Percentiles rank a stretch among this genome's conserved stretches.
Evolutionary conservation across 2,329 filamentous ascomycete genomes (phyloP).

Genomic region (Trichoderma guizhouense): DNA sequence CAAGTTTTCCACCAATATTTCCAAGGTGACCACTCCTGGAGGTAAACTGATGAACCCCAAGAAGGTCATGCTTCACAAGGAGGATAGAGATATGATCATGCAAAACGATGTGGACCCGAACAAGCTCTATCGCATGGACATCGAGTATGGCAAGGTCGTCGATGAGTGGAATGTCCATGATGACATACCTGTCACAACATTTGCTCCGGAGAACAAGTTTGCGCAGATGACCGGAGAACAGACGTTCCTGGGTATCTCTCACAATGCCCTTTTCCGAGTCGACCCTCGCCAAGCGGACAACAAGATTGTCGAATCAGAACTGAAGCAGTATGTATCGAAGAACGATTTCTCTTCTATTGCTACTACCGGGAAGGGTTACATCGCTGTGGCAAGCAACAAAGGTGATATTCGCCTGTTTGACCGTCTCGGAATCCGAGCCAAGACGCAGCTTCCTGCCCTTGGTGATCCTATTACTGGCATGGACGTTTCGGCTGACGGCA

Average conservation of each 20-base stretch:
- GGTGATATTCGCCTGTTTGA: conserved; percentile 97
- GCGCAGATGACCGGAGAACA: conserved; percentile 94
- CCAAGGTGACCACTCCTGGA: conserved; percentile 83
- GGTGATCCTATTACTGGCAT: conserved; percentile 93
- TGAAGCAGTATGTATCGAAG: conserved; percentile 96
- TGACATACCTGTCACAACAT: conserved; percentile 86
- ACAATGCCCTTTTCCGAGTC: conserved; percentile 88
- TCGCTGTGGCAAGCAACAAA: conserved; percentile 96
- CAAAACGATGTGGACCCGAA: conserved; percentile 82
- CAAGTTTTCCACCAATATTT: conserved; percentile 96
- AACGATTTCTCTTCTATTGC: conserved; percentile 95
- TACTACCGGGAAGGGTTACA: conserved; percentile 94
- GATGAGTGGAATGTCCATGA: conserved; percentile 99
- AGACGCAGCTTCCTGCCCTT: conserved; percentile 92
- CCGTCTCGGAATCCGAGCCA: conserved; percentile 91
- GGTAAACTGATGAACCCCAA: conserved; percentile 89
- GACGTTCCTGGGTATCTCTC: conserved; percentile 89
- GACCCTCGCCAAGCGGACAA: conserved; percentile 86
- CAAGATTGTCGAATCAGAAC: conserved; percentile 87
- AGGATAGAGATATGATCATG: conserved; percentile 84
- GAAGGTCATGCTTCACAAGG: conserved; percentile 94
- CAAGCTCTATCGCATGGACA: conserved; percentile 93
- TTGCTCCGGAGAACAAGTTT: conserved; percentile 96
- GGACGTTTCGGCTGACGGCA: conserved; percentile 91
- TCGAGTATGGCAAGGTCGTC: conserved; percentile 95